Conservation (phyloP, 2,329 filamentous ascomycete genomes). For the Anthostomella pinea region DNA sequence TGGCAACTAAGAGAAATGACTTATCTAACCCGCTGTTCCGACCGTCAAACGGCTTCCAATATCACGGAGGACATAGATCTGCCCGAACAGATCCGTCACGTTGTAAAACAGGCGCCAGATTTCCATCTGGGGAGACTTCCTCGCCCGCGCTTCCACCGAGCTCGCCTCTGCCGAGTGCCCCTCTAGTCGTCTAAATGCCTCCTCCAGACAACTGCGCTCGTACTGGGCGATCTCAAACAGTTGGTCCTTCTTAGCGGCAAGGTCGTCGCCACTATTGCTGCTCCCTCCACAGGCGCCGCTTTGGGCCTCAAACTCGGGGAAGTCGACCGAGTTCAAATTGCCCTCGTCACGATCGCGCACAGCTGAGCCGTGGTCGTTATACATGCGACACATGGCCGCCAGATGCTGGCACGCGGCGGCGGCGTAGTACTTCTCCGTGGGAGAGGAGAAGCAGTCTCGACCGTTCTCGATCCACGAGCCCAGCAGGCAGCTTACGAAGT, state of each 20-base stretch:
- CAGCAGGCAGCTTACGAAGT: constrained; percentile 8
- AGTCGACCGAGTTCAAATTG: constrained; percentile 33
- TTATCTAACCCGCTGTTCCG: too few species aligned
- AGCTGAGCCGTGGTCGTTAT: constrained; percentile 34
- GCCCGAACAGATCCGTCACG: constrained; percentile 13
- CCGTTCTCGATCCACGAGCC: not conserved
- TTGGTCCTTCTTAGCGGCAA: not conserved
- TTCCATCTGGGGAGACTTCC: constrained; percentile 7
- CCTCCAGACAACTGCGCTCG: not conserved
- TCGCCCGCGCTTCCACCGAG: constrained; percentile 1
- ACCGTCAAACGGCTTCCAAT: constrained; percentile 6
- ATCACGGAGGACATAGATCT: constrained; percentile 14
- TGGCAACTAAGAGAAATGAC: too few species aligned
- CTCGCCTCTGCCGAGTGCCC: too few species aligned
- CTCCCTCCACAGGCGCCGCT: not conserved
- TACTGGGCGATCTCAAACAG: constrained; percentile 1
- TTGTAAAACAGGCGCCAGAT: constrained; percentile 9
- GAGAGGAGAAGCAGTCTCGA: constrained; percentile 7
- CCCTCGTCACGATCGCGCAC: constrained; percentile 27
- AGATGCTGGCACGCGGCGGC: constrained; percentile 14
- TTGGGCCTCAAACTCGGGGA: constrained; percentile 24
- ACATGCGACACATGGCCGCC: constrained; percentile 28
- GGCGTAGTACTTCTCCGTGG: constrained; percentile 6
- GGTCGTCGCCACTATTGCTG: not conserved
- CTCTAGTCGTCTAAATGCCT: not conserved